Percentiles rank a stretch among this genome's conserved stretches.
phyloP scores from a whole-genome alignment of 306 rosid species.

The Prunus fruticosa region DNA sequence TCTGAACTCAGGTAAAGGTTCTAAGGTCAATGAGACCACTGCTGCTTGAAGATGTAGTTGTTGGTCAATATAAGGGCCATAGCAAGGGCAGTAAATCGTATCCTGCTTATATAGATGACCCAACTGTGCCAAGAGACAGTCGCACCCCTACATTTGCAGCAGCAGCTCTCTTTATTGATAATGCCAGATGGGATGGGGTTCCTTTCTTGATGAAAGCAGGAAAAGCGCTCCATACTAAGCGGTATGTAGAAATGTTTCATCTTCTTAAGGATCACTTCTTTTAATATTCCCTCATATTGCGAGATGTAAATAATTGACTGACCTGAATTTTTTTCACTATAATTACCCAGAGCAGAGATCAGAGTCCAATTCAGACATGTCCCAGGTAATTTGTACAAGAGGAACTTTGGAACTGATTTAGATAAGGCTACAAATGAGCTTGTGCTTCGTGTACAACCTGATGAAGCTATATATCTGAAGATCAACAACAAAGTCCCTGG shows the following conservation, averaged over 20 bases:
- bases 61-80: constrained; percentile 95
- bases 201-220: constrained; percentile 99
- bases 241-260: constrained; percentile 36
- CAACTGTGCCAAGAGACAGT: constrained; percentile 78
- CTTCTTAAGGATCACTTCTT: neutral
- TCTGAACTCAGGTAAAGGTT: constrained; percentile 78
- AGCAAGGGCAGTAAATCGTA: constrained; percentile 66
- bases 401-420: constrained; percentile 82
- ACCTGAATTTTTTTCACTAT: constrained; percentile 14
- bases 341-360: constrained; percentile 81
- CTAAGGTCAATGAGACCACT: constrained; percentile 83
- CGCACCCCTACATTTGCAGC: constrained; percentile 98
- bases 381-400: constrained; percentile 90
- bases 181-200: constrained; percentile 99
- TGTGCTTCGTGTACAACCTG: constrained; percentile 94
- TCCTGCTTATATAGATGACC: constrained; percentile 77
- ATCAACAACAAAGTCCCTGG: constrained; percentile 98
- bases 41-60: constrained; percentile 76
- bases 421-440: constrained; percentile 96
- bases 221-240: constrained; percentile 89
- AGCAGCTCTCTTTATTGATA: constrained; percentile 82
- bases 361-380: constrained; percentile 97
- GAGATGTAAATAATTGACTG: constrained; percentile 15
- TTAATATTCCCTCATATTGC: constrained; percentile 9
- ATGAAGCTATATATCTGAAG: constrained; percentile 93